phyloP scores from a whole-genome alignment of 768 basidiomycete species.

The Kwoniella bestiolae region DNA sequence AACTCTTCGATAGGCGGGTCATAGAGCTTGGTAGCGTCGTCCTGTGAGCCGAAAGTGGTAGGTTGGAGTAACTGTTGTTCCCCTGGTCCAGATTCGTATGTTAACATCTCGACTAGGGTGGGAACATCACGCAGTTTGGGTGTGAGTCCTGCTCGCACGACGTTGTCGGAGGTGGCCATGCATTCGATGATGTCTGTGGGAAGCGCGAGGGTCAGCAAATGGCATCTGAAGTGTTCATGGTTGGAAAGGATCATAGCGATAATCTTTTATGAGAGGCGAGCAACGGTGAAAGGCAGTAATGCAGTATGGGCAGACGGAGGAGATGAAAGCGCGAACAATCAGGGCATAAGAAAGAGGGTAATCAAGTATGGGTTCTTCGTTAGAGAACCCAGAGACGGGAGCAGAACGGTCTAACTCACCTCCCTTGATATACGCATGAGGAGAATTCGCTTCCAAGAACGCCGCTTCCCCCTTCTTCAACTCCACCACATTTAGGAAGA shows the following conservation, averaged over 20 bases:
- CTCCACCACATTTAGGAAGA: slow-evolving; percentile 81
- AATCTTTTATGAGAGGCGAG: no score
- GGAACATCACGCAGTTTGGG: slow-evolving; percentile 94
- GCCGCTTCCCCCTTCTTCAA: slow-evolving; percentile 85
- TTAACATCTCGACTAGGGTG: slow-evolving; percentile 83
- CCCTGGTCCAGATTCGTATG: slow-evolving; percentile 74
- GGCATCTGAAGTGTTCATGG: no score
- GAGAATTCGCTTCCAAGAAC: slow-evolving; percentile 93
- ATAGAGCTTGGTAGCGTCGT: slow-evolving; percentile 65
- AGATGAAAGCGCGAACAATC: neutral
- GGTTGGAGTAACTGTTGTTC: slow-evolving; percentile 73
- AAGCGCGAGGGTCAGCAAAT: no score
- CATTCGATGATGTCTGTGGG: slow-evolving; percentile 90
- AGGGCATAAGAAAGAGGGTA: neutral
- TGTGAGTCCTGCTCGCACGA: slow-evolving; percentile 96
- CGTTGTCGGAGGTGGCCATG: slow-evolving; percentile 71
- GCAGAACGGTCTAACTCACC: slow-evolving; percentile 62
- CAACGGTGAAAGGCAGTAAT: no score
- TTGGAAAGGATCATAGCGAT: no score
- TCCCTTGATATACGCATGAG: slow-evolving; percentile 93
- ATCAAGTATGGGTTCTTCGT: no score
- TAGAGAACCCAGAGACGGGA: no score
- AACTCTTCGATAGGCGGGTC: slow-evolving; percentile 95
- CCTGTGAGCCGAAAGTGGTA: slow-evolving; percentile 58
- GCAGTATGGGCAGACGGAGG: neutral